phyloP scores from a whole-genome alignment of 2,329 filamentous ascomycete species.

The Nannizziopsis arthrosporioides region DNA sequence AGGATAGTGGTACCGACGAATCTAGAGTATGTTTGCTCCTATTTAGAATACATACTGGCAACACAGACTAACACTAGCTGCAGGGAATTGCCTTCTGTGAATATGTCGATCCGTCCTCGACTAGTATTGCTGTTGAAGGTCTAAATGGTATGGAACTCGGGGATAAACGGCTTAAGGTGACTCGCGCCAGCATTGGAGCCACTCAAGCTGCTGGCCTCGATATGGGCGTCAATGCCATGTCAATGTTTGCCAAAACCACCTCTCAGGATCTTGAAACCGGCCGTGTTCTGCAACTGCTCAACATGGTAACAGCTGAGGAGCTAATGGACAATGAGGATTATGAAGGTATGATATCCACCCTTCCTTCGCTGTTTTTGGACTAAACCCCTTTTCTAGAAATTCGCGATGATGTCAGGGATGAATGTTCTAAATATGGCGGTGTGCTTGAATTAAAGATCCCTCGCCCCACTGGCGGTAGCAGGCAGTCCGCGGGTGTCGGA shows the following conservation, averaged over 20 bases:
- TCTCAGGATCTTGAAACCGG: constrained; percentile 67
- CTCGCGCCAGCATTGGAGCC: constrained; percentile 80
- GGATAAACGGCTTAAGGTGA: constrained; percentile 72
- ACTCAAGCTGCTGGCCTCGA: constrained; percentile 88
- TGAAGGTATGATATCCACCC: constrained; percentile 54
- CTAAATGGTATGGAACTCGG: constrained; percentile 89
- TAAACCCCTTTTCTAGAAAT: constrained; percentile 56
- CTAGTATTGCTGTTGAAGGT: constrained; percentile 77
- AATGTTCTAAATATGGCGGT: constrained; percentile 81
- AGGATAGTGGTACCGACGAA: constrained; percentile 73
- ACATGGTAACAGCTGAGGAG: constrained; percentile 97
- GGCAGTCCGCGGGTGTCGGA: constrained; percentile 78
- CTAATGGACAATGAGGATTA: constrained; percentile 90
- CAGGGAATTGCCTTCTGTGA: constrained; percentile 96
- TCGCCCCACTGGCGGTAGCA: constrained; percentile 67
- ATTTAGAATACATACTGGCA: neutral
- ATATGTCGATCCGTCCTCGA: constrained; percentile 63
- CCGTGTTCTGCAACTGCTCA: constrained; percentile 80
- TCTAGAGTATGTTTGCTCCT: constrained; percentile 54
- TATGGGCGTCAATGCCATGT: constrained; percentile 95
- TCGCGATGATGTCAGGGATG: constrained; percentile 81
- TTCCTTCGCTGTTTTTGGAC: neutral
- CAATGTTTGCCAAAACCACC: constrained; percentile 85
- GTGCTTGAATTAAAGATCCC: constrained; percentile 88
- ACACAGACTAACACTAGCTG: constrained; percentile 20